Conservation (phyloP, 441 rosid species). For the Daphne laureola region DNA sequence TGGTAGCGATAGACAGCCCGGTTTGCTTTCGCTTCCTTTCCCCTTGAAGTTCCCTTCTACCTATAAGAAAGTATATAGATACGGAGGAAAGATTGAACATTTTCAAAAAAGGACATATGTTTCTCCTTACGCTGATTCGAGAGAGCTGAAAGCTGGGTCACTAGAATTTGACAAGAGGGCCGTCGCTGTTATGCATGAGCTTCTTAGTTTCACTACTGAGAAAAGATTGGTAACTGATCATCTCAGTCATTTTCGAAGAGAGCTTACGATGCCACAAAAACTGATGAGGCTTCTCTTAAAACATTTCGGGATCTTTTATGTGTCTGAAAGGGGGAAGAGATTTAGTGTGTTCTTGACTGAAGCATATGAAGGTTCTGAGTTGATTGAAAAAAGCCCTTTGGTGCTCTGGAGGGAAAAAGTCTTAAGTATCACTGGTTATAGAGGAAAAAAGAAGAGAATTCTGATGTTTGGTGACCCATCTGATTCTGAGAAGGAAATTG, state of each 20-base stretch:
- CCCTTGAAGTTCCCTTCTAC: constrained; percentile 63
- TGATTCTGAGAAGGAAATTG: constrained; percentile 36
- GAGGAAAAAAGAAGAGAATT: constrained; percentile 65
- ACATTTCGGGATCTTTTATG: constrained; percentile 84
- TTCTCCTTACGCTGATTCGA: constrained; percentile 79
- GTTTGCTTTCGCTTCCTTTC: constrained; percentile 60
- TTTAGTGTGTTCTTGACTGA: constrained; percentile 81
- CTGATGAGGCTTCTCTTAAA: constrained; percentile 85
- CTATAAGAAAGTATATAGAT: constrained; percentile 63
- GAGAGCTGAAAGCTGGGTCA: constrained; percentile 63
- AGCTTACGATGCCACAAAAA: constrained; percentile 82
- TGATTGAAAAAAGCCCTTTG: constrained; percentile 56
- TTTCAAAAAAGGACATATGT: constrained; percentile 68
- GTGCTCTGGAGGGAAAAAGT: constrained; percentile 74
- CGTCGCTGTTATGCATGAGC: constrained; percentile 77
- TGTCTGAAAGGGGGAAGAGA: constrained; percentile 86
- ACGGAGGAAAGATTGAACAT: constrained; percentile 79
- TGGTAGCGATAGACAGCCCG: constrained; percentile 37
- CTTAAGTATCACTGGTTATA: constrained; percentile 49
- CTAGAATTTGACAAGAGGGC: constrained; percentile 87
- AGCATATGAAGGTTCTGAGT: constrained; percentile 61
- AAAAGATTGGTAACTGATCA: constrained; percentile 87
- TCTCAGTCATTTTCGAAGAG: constrained; percentile 67
- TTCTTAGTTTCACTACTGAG: constrained; percentile 77
- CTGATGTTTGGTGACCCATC: constrained; percentile 43